These are phyloP conservation scores for Diaporthe capsici DNA, from an alignment of 2,329 filamentous ascomycete genomes.

Conservation along the genomic window DNA sequence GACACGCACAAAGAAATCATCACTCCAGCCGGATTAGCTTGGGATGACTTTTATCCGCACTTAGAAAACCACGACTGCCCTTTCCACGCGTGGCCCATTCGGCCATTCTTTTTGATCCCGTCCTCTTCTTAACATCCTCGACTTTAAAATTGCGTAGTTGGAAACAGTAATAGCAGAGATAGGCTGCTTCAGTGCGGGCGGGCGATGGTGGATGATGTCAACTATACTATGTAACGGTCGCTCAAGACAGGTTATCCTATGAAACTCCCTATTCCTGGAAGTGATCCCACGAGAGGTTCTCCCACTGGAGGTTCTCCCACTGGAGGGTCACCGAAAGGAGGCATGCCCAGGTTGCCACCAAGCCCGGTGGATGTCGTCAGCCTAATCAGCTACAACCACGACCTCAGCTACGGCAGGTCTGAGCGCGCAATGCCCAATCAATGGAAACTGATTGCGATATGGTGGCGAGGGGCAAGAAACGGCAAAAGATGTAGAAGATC, in stretches of 20 bases:
- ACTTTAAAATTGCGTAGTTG: too few species aligned
- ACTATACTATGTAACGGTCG: too few species aligned
- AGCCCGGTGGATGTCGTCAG: background rate
- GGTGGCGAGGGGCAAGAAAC: background rate
- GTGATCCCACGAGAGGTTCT: background rate
- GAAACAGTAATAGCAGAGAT: too few species aligned
- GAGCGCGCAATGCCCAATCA: background rate
- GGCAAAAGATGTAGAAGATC: background rate
- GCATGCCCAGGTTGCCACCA: background rate
- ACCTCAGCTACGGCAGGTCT: background rate
- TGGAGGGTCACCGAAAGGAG: background rate
- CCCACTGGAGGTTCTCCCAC: too few species aligned
- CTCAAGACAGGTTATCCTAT: too few species aligned
- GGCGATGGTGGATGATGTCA: too few species aligned
- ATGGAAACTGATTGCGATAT: background rate
- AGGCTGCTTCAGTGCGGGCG: too few species aligned
- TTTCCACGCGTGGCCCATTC: background rate
- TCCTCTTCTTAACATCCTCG: too few species aligned
- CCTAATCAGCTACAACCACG: too few species aligned
- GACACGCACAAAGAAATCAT: background rate
- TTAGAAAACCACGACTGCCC: background rate
- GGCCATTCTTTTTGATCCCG: background rate
- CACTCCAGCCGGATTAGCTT: background rate
- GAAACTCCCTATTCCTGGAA: too few species aligned
- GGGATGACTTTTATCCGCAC: background rate